Evolutionary conservation across 2,329 filamentous ascomycete species (phyloP).

Genomic region (Teratosphaeriaceae sp.): DNA sequence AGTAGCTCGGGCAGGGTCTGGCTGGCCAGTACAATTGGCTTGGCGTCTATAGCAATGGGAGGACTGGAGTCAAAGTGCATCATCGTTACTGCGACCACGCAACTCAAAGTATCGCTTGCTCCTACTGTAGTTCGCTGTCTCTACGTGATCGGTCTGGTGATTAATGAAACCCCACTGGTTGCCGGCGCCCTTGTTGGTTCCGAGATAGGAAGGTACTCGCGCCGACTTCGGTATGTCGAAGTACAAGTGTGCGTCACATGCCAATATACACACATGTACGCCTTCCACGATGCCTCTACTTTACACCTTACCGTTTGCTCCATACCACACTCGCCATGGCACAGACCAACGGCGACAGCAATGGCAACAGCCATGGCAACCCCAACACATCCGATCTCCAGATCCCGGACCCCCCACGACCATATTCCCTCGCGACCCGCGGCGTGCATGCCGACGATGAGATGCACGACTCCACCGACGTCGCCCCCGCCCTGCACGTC

Average conservation of each 20-base stretch:
- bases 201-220: too few species aligned
- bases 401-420: constrained; percentile 11
- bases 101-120: too few species aligned
- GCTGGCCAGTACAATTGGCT: not conserved
- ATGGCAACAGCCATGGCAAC: constrained; percentile 12
- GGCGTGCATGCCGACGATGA: constrained; percentile 30
- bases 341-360: constrained; percentile 6
- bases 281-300: too few species aligned
- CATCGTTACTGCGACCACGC: too few species aligned
- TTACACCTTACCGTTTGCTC: not conserved
- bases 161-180: too few species aligned
- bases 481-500: constrained; percentile 84
- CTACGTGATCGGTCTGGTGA: too few species aligned
- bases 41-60: constrained; percentile 1
- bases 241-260: too few species aligned
- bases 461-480: constrained; percentile 49
- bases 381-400: constrained; percentile 12
- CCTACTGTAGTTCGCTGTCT: too few species aligned
- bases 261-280: too few species aligned
- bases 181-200: too few species aligned
- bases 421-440: constrained; percentile 26
- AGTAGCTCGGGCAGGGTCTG: not conserved
- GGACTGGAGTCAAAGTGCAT: too few species aligned
- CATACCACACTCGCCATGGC: constrained; percentile 5
- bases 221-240: too few species aligned